Percentiles rank a stretch among this genome's conserved stretches.
Conservation (phyloP, 345 rosid species). For the Melastoma malabathricum region DNA sequence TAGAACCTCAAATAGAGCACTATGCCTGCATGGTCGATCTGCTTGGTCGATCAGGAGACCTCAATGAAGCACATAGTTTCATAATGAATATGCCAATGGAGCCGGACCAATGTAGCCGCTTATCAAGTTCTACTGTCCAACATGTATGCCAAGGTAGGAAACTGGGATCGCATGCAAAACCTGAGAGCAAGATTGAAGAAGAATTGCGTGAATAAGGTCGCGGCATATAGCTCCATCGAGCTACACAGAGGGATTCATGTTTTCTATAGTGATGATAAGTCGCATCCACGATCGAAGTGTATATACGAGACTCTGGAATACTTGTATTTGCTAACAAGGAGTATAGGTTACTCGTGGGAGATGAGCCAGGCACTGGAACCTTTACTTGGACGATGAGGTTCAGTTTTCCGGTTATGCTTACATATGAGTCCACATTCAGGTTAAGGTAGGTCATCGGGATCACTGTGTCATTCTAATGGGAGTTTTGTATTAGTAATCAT, state of each 20-base stretch:
- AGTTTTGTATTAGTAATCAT: no score
- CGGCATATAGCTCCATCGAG: slow-evolving; percentile 46
- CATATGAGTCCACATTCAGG: no score
- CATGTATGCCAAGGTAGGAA: slow-evolving; percentile 36
- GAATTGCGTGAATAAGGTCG: slow-evolving; percentile 29
- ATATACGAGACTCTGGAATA: slow-evolving; percentile 33
- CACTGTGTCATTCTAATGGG: no score
- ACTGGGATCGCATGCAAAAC: slow-evolving; percentile 32
- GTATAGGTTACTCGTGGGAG: slow-evolving; percentile 39
- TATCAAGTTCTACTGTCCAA: slow-evolving; percentile 40
- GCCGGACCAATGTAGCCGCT: slow-evolving; percentile 32
- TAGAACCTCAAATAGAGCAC: slow-evolving; percentile 32
- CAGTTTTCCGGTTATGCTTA: no score
- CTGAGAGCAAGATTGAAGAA: slow-evolving; percentile 33
- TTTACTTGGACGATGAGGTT: no score
- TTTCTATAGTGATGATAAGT: slow-evolving; percentile 44
- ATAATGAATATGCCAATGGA: slow-evolving; percentile 27
- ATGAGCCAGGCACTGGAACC: slow-evolving; percentile 1
- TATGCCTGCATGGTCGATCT: slow-evolving; percentile 40
- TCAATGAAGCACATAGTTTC: slow-evolving; percentile 28
- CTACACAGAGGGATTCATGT: slow-evolving; percentile 28
- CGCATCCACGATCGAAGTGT: slow-evolving; percentile 30
- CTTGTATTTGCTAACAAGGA: slow-evolving; percentile 26
- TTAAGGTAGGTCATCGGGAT: no score
- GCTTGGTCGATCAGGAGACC: slow-evolving; percentile 27